Evolutionary conservation across 2,329 filamentous ascomycete species (phyloP).

Genomic region (Xylariaceae sp.): DNA sequence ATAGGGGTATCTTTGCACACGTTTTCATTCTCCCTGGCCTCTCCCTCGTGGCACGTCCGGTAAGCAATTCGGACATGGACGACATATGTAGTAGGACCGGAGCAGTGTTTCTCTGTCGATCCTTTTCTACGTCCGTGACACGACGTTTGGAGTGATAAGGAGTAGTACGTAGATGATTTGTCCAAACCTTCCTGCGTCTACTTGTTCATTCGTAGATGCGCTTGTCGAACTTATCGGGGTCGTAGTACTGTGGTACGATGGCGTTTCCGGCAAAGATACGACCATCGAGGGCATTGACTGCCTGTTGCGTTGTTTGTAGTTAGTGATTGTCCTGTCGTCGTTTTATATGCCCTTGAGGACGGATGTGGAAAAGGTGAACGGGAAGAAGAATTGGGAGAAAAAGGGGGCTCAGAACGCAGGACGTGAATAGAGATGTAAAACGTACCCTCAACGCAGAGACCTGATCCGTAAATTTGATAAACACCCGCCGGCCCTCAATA

Average conservation of each 20-base stretch:
- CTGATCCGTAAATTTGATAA: constrained; percentile 86
- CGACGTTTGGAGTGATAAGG: neutral
- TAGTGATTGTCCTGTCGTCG: neutral
- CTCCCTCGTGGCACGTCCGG: neutral
- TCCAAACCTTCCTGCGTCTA: neutral
- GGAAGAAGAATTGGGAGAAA: neutral
- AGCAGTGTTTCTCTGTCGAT: neutral
- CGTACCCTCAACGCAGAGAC: constrained; percentile 78
- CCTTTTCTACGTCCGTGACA: neutral
- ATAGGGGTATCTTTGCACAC: neutral
- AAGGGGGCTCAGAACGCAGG: neutral
- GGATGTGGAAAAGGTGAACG: neutral
- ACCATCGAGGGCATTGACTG: constrained; percentile 83
- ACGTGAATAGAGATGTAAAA: constrained; percentile 20
- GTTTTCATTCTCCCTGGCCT: neutral
- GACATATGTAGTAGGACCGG: neutral
- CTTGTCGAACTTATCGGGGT: constrained; percentile 73
- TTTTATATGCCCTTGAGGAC: constrained; percentile 1
- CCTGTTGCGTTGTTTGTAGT: constrained; percentile 42
- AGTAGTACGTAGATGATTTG: neutral
- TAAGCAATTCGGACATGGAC: neutral
- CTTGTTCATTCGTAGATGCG: constrained; percentile 45
- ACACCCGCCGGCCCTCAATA: constrained; percentile 62
- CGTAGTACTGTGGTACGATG: constrained; percentile 78
- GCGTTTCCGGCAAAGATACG: constrained; percentile 82